Conservation (phyloP, 352 stramenopile genomes). For the Stramenopiles sp. region DNA sequence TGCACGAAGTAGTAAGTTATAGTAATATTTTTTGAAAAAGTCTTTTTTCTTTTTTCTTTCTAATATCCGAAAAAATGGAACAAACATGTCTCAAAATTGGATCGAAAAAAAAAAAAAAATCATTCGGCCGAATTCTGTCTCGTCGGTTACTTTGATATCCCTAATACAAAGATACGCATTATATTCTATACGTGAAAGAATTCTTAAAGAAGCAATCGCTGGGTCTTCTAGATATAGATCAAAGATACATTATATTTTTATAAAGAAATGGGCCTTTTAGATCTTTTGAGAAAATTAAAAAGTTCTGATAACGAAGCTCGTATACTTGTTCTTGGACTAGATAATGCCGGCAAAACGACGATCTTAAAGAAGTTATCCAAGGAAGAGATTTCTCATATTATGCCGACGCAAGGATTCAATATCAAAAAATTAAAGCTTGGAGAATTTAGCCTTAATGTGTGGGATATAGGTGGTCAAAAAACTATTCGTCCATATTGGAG, state of each 20-base stretch:
- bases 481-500: constrained; percentile 81
- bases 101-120: too few species aligned
- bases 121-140: too few species aligned
- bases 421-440: constrained; percentile 72
- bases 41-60: too few species aligned
- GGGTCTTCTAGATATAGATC: too few species aligned
- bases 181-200: too few species aligned
- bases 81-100: too few species aligned
- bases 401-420: constrained; percentile 74
- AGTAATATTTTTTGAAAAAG: too few species aligned
- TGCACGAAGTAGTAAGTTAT: too few species aligned
- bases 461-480: constrained; percentile 80
- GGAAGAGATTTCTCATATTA: constrained; percentile 59
- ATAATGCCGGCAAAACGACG: constrained; percentile 80
- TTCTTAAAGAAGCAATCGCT: too few species aligned
- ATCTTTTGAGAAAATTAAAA: constrained; percentile 72
- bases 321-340: constrained; percentile 64
- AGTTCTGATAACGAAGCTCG: constrained; percentile 57
- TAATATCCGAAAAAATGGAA: too few species aligned
- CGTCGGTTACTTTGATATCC: too few species aligned
- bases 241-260: constrained; percentile 11
- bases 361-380: constrained; percentile 80
- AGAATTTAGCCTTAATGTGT: constrained; percentile 86
- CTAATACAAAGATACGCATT: too few species aligned
- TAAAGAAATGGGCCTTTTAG: constrained; percentile 43